These are phyloP conservation scores for Rhodotorula sp. DNA, from an alignment of 1,284 basidiomycete species.

Conservation along the genomic window DNA sequence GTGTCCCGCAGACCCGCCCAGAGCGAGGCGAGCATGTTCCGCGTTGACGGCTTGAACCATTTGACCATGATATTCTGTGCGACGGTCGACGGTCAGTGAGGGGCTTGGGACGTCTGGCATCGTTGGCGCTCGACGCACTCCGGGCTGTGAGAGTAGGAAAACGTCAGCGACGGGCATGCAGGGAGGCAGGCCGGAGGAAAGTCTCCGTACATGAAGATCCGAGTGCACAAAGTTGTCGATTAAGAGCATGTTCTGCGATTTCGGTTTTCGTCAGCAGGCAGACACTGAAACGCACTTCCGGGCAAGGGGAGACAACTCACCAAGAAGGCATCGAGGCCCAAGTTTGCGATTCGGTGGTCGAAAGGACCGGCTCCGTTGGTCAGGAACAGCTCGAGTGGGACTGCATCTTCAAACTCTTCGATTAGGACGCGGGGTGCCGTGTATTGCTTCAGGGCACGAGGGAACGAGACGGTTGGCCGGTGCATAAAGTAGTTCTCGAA, in stretches of 20 bases:
- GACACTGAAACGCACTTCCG: too few species aligned
- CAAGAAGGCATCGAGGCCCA: slow-evolving; percentile 92
- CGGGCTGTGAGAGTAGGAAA: slow-evolving; percentile 2
- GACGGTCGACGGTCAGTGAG: slow-evolving; percentile 10
- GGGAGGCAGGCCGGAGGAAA: neutral
- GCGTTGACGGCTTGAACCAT: slow-evolving; percentile 48
- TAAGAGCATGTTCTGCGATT: slow-evolving; percentile 84
- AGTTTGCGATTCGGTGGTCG: slow-evolving; percentile 83
- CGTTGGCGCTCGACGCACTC: neutral
- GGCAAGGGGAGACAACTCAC: slow-evolving; percentile 54
- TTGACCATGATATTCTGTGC: slow-evolving; percentile 45
- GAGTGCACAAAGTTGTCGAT: slow-evolving; percentile 98
- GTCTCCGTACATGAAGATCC: slow-evolving; percentile 63
- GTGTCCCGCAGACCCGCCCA: slow-evolving; percentile 48
- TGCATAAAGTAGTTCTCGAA: slow-evolving; percentile 84
- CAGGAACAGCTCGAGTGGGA: slow-evolving; percentile 86
- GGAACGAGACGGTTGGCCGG: slow-evolving; percentile 80
- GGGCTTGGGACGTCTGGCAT: neutral
- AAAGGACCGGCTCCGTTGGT: slow-evolving; percentile 86
- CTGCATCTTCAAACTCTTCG: slow-evolving; percentile 89
- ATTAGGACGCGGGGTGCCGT: slow-evolving; percentile 78
- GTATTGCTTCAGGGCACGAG: slow-evolving; percentile 75
- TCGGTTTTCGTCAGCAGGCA: neutral
- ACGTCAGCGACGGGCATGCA: slow-evolving; percentile 65
- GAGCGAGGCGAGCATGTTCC: slow-evolving; percentile 35